Percentiles rank a stretch among this genome's conserved stretches.
Evolutionary conservation across 805 yeast species (phyloP).

Genomic region (Starmerella floricola): DNA sequence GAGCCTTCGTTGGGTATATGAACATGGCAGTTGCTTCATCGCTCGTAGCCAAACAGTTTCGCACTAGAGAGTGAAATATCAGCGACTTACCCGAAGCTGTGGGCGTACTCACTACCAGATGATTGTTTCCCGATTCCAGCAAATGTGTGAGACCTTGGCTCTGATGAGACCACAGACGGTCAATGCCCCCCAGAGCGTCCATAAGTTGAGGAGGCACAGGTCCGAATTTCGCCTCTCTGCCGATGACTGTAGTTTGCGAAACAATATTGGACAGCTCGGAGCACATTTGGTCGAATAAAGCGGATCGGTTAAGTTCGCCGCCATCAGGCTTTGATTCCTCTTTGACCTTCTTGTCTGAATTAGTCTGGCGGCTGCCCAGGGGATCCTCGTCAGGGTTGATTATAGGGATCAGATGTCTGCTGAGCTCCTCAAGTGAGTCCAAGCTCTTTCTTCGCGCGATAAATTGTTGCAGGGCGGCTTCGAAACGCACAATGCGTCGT

Average conservation of each 20-base stretch:
- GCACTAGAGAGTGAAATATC: constrained; percentile 78
- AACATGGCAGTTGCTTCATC: constrained; percentile 58
- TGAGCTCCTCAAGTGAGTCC: not conserved
- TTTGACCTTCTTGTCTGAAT: no score
- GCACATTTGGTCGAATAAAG: no score
- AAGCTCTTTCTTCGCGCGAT: constrained; percentile 2
- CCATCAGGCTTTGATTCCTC: no score
- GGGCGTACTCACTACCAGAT: constrained; percentile 83
- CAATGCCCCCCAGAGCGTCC: constrained; percentile 41
- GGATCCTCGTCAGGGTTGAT: no score
- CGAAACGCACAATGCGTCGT: constrained; percentile 15
- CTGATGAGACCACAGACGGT: constrained; percentile 66
- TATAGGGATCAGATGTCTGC: no score
- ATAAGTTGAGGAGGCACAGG: constrained; percentile 19
- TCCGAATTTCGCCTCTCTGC: constrained; percentile 10
- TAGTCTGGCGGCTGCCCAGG: no score
- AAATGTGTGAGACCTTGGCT: constrained; percentile 52
- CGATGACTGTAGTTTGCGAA: constrained; percentile 49
- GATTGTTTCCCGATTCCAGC: constrained; percentile 33
- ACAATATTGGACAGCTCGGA: no score
- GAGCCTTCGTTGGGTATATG: constrained; percentile 91
- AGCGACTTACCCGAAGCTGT: constrained; percentile 94
- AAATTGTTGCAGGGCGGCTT: constrained; percentile 10
- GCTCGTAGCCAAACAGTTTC: constrained; percentile 33
- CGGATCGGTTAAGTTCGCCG: no score